Evolutionary conservation across 2,329 filamentous ascomycete genomes (phyloP).

Genomic region (Calonectria multiphialidica): DNA sequence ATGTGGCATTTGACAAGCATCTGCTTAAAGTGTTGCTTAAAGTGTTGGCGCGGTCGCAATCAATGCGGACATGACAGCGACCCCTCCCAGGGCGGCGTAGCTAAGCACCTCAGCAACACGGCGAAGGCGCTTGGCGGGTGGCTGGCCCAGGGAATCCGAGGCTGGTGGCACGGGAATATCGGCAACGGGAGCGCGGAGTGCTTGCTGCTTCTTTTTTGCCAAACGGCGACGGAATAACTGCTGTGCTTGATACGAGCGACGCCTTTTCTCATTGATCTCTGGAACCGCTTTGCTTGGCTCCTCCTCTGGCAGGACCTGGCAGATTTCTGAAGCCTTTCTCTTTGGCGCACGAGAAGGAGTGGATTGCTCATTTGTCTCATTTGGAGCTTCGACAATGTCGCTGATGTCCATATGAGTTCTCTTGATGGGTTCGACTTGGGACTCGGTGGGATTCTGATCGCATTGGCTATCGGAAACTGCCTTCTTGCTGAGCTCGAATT

Average conservation of each 20-base stretch:
- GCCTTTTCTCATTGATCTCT: background rate
- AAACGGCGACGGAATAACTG: background rate
- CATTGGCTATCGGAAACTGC: background rate
- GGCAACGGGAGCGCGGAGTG: background rate
- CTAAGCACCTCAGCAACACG: slow-evolving; percentile 51
- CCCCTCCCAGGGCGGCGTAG: slow-evolving; percentile 51
- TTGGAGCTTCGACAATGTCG: slow-evolving; percentile 12
- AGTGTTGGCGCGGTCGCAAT: slow-evolving; percentile 53
- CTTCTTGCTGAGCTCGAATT: slow-evolving; percentile 46
- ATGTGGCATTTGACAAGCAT: background rate
- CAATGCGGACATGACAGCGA: slow-evolving; percentile 54
- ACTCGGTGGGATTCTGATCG: background rate
- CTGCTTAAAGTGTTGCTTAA: slow-evolving; percentile 26
- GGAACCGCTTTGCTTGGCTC: background rate
- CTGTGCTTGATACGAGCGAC: background rate
- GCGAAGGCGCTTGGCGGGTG: slow-evolving; percentile 48
- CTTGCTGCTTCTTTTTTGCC: background rate
- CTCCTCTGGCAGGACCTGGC: slow-evolving; percentile 26
- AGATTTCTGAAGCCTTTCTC: slow-evolving; percentile 46
- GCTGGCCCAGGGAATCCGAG: background rate
- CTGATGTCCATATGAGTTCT: slow-evolving; percentile 6
- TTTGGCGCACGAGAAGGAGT: slow-evolving; percentile 29
- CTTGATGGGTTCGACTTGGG: slow-evolving; percentile 9
- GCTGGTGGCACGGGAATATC: background rate
- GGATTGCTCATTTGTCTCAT: background rate